phyloP scores from a whole-genome alignment of 108 stramenopile species.

The Parietichytrium sp. region DNA sequence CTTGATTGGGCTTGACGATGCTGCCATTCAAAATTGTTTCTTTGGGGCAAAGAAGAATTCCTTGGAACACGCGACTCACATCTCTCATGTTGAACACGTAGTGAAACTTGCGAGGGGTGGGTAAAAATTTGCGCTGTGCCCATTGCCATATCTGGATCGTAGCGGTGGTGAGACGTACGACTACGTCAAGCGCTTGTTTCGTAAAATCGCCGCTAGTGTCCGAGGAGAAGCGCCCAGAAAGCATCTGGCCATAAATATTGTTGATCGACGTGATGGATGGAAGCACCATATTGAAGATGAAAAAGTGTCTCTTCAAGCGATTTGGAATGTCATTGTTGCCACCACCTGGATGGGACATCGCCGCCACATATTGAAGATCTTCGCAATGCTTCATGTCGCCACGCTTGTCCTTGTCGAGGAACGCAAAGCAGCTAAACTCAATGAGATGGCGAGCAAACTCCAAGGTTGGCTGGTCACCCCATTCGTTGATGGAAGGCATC shows the following conservation, averaged over 20 bases:
- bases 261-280: slow-evolving; percentile 83
- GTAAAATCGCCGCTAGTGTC: slow-evolving; percentile 57
- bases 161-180: slow-evolving; percentile 70
- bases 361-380: slow-evolving; percentile 78
- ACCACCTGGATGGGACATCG: slow-evolving; percentile 84
- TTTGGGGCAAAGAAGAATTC: slow-evolving; percentile 76
- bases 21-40: slow-evolving; percentile 71
- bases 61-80: slow-evolving; percentile 81
- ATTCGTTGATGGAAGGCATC: slow-evolving; percentile 86
- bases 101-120: slow-evolving; percentile 87
- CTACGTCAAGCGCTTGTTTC: slow-evolving; percentile 57
- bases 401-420: slow-evolving; percentile 85
- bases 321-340: slow-evolving; percentile 87
- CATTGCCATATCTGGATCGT: slow-evolving; percentile 76
- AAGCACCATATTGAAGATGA: slow-evolving; percentile 81
- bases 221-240: slow-evolving; percentile 69
- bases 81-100: slow-evolving; percentile 90
- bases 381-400: slow-evolving; percentile 86
- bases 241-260: slow-evolving; percentile 89
- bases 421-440: slow-evolving; percentile 79
- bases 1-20: slow-evolving; percentile 38
- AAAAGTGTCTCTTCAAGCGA: slow-evolving; percentile 84
- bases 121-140: slow-evolving; percentile 82
- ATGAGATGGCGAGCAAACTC: slow-evolving; percentile 79
- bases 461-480: slow-evolving; percentile 86